These are phyloP conservation scores for Aquilaria sinensis DNA, from an alignment of 345 rosid genomes.

Conservation along the genomic window DNA sequence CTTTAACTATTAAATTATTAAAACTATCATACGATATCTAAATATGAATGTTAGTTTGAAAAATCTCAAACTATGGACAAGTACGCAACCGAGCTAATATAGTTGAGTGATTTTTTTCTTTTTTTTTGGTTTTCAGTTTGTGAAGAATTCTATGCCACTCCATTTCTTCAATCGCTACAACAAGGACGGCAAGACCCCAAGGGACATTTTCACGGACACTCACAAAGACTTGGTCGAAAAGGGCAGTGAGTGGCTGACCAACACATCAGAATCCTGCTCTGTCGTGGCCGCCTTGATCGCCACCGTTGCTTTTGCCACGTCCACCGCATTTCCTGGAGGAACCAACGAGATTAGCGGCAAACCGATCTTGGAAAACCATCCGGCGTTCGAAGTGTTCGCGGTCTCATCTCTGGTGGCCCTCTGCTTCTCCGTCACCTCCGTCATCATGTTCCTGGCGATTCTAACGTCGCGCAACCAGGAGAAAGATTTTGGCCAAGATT, in stretches of 20 bases:
- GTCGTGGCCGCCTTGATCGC: slow-evolving; percentile 53
- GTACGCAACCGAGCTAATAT: too few relatives aligned
- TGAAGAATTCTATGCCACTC: slow-evolving; percentile 30
- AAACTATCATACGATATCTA: too few relatives aligned
- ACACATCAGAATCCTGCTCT: slow-evolving; percentile 46
- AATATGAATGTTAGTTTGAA: too few relatives aligned
- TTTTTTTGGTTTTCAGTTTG: slow-evolving; percentile 25
- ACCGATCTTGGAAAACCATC: slow-evolving; percentile 26
- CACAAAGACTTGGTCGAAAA: slow-evolving; percentile 27
- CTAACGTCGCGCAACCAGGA: slow-evolving; percentile 39
- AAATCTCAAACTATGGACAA: too few relatives aligned
- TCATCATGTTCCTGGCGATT: slow-evolving; percentile 33
- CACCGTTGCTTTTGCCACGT: slow-evolving; percentile 46
- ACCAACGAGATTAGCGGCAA: slow-evolving; percentile 11
- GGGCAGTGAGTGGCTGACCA: slow-evolving; percentile 42
- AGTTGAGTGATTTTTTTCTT: too few relatives aligned
- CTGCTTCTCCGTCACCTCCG: slow-evolving; percentile 32
- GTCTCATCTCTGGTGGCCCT: slow-evolving; percentile 31
- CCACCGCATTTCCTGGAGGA: slow-evolving; percentile 37
- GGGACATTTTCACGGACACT: slow-evolving; percentile 26
- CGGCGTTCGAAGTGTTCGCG: slow-evolving; percentile 31
- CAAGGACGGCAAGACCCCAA: slow-evolving; percentile 20
- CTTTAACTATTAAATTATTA: too few relatives aligned
- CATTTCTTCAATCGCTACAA: slow-evolving; percentile 31
- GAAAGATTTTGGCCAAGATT: slow-evolving; percentile 25